phyloP scores from a whole-genome alignment of 805 yeast genomes.

The Ogataea paradorogensis region DNA sequence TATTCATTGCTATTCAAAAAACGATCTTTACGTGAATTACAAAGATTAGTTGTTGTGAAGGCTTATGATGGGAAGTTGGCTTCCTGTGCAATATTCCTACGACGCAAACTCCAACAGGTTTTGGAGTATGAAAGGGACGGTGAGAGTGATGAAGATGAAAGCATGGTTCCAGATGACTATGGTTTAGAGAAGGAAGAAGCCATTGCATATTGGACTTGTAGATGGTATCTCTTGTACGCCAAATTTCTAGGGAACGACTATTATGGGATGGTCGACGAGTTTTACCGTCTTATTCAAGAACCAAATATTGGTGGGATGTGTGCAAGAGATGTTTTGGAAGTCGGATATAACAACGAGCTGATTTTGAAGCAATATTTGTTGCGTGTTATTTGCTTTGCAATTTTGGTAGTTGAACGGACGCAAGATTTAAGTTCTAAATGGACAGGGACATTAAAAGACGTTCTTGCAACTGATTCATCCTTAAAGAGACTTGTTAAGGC shows the following conservation, averaged over 20 bases:
- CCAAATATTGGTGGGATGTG: constrained; percentile 13
- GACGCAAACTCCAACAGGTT: constrained; percentile 21
- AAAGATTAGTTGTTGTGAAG: constrained; percentile 19
- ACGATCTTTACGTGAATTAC: constrained; percentile 18
- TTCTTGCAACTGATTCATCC: constrained; percentile 21
- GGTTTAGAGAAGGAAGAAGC: constrained; percentile 19
- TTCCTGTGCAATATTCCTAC: constrained; percentile 12
- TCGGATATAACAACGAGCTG: constrained; percentile 16
- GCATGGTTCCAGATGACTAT: constrained; percentile 14
- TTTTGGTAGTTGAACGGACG: constrained; percentile 18
- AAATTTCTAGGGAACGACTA: constrained; percentile 26
- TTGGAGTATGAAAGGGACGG: constrained; percentile 22
- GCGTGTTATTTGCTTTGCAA: constrained; percentile 20
- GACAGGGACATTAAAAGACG: constrained; percentile 14
- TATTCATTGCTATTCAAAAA: constrained; percentile 14
- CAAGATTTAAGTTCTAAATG: constrained; percentile 10
- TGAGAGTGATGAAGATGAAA: constrained; percentile 18
- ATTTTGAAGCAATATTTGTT: constrained; percentile 19
- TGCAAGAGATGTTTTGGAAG: constrained; percentile 20
- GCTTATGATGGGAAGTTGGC: constrained; percentile 20
- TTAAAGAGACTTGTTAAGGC: constrained; percentile 25
- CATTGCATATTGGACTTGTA: constrained; percentile 29
- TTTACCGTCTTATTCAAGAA: constrained; percentile 15
- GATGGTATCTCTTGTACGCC: constrained; percentile 29
- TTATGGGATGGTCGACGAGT: constrained; percentile 21